Evolutionary conservation across 2,329 filamentous ascomycete genomes (phyloP), one percentile per base, ranked within the genome.

Genomic region (Calonectria hongkongensis): DNA sequence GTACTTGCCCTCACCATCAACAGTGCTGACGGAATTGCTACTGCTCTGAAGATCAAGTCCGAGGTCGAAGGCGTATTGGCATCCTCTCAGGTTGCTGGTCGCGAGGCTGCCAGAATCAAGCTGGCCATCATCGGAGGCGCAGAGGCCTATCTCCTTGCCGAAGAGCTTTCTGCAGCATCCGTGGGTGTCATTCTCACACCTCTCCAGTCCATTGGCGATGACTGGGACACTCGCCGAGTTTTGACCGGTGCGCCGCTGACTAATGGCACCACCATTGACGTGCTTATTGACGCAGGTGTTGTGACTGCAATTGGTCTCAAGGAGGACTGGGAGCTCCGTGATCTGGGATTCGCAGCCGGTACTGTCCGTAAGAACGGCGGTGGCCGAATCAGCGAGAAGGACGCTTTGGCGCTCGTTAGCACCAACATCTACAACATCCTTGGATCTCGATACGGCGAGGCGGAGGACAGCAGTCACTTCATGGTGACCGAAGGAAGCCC

Each of bases 171-270:
- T 0, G 84, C 84, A 0, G 90, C 91, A 0, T 75, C 85, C 0
- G 89, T 92, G 0, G 87, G 89, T 71, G 89, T 94, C 25, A 88
- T 94, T 30, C 87, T 94, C 2, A 86, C 89, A 0, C 91, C 92
- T 1, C 81, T 92, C 15, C 88, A 90, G 74, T 87, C 90, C 0
- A 91, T 89, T 77, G 86, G 87, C 2, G 81, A 79, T 3, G 82
- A 80, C 0, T 94, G 92, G 92, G 91, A 93, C 73, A 85, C 92
- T 81, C 88, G 91, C 0, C 89, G 92, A 2, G 88, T 90, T 0
- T 84, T 94, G 13, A 88, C 90, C 0, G 92, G 92, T 1, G 92
- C 92, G 6, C 92, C 92, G 1, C 85, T 94, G 0, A 92, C 91
- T 0, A 92, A 93, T 76, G 91, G 91, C 30, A 93, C 92, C 0